These are phyloP conservation scores for Volvox africanus DNA, from an alignment of 139 green algal species.

Conservation along the genomic window DNA sequence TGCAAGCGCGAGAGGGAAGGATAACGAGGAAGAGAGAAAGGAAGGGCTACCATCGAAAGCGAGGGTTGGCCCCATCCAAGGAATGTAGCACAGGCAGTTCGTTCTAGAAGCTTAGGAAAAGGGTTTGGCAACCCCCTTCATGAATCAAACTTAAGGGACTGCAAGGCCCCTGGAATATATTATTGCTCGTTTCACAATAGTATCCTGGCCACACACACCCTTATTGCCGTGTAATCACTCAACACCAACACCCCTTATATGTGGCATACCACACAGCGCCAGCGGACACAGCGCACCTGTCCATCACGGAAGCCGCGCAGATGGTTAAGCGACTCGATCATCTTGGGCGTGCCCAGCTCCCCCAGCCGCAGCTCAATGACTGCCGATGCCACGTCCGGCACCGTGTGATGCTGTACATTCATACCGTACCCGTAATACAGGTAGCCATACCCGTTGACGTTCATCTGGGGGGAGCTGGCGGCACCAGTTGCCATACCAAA, in stretches of 20 bases:
- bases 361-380: conserved; percentile 37
- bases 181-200: too few species aligned
- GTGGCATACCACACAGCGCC: too few species aligned
- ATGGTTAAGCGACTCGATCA: conserved; percentile 39
- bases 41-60: too few species aligned
- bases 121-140: too few species aligned
- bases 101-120: too few species aligned
- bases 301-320: conserved; percentile 24
- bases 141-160: too few species aligned
- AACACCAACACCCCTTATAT: too few species aligned
- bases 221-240: too few species aligned
- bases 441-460: background rate
- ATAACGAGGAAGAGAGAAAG: background rate
- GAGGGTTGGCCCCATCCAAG: too few species aligned
- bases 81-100: too few species aligned
- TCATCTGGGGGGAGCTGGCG: background rate
- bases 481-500: background rate
- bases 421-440: background rate
- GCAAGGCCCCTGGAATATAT: too few species aligned
- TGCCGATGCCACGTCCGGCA: background rate
- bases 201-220: too few species aligned
- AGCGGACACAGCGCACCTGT: background rate
- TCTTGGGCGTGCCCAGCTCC: conserved; percentile 40
- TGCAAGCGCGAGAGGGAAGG: background rate
- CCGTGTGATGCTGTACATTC: conserved; percentile 13